phyloP scores from a whole-genome alignment of 192 early-diverging fungal species.

The Linnemannia elongata region DNA sequence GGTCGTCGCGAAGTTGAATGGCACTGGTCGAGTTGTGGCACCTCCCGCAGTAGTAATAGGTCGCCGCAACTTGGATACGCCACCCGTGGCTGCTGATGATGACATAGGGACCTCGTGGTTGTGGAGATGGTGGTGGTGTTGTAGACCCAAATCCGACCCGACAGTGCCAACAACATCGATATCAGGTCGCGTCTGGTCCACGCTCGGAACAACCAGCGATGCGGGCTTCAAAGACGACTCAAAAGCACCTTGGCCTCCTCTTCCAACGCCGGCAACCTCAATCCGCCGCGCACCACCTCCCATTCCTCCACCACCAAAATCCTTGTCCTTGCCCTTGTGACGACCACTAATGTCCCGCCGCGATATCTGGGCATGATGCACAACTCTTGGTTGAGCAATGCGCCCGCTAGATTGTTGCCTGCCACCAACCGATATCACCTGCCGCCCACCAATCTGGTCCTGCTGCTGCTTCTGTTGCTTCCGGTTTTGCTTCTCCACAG shows the following conservation, averaged over 20 bases:
- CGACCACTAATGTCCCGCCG: neutral
- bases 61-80: constrained; percentile 44
- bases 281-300: neutral
- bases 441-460: neutral
- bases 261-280: neutral
- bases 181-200: constrained; percentile 10
- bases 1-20: constrained; percentile 56
- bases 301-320: neutral
- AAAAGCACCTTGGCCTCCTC: neutral
- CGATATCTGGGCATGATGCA: neutral
- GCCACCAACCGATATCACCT: neutral
- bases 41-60: constrained; percentile 47
- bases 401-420: neutral
- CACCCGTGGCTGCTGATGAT: neutral
- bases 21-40: constrained; percentile 19
- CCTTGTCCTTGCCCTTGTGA: neutral
- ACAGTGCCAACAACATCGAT: neutral
- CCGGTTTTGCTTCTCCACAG: neutral
- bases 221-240: neutral
- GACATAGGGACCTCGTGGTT: neutral
- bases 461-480: neutral
- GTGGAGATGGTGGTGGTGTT: neutral
- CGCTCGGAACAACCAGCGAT: constrained; percentile 7
- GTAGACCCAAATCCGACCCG: neutral
- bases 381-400: neutral